Base-by-base conservation (phyloP, 352 stramenopile species). In the Phytophthora pseudosyringae region DNA sequence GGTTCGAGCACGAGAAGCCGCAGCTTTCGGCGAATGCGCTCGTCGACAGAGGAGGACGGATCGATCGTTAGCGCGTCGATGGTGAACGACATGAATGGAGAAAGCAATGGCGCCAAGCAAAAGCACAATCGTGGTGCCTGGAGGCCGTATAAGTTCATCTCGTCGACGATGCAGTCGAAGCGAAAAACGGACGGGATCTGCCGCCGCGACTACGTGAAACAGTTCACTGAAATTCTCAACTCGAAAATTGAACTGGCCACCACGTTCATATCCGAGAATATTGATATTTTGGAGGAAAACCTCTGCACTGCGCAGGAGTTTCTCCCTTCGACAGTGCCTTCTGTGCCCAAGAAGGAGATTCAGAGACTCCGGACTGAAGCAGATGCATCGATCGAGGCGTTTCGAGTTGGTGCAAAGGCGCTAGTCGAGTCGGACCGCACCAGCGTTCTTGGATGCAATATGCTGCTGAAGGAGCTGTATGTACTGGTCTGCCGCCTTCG, bases 101-200 rank as follows among this genome's bases (percentile, higher is more conserved):
- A 68, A 21, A 66, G 46, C n/a, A 72, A 47, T 39, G 33, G 32
- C 15, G 50, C n/a, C 1, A 76, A 68, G 10, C 59, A 71, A 35
- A 65, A 73, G 18, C 68, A 69, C 21, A 47, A 15, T 26, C 52
- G 58, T 46, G 72, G n/a, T 46, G 69, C 75, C 3, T 95, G 87
- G 87, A 75, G 75, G 52, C 87, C 87, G 10, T 95, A 95, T 69
- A 88, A 83, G 55, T 76, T 95, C 5, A 71, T 91, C 12, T 80
- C 84, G 3, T 90, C 87, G 5, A 93, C 87, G 1, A 93, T 95
- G 84, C 78, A 89, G 31, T 69, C 69, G 4, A 88, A 81, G 33
- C 43, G 57, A 31, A 76, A 81, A 29, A 74, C 75, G 8, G 71
- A 91, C 18, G 56, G 73, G 16, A 53, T 49, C 16, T 75, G 62